Evolutionary conservation across 768 basidiomycete genomes (phyloP).

Genomic region (Hysterangium stoloniferum): DNA sequence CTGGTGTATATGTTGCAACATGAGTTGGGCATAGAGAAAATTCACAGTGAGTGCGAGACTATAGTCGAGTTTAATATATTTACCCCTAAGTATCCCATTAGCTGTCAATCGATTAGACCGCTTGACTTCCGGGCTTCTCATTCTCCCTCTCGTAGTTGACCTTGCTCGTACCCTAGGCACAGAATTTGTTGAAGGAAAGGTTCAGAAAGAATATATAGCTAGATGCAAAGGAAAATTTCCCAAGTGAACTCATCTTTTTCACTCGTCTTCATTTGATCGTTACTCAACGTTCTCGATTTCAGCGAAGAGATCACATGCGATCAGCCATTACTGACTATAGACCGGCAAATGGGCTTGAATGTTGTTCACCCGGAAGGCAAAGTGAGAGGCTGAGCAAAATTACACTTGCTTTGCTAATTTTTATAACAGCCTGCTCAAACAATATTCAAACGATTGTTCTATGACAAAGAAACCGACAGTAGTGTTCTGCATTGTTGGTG

Average conservation of each 20-base stretch:
- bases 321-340: conserved; percentile 81
- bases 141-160: conserved; percentile 67
- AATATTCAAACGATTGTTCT: conserved; percentile 73
- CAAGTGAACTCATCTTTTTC: conserved; percentile 42
- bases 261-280: not conserved
- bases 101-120: conserved; percentile 93
- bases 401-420: not conserved
- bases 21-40: conserved; percentile 76
- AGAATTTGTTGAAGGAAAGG: conserved; percentile 75
- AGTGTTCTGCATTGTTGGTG: conserved; percentile 78
- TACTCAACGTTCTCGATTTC: not conserved
- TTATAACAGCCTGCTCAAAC: conserved; percentile 71
- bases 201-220: conserved; percentile 91
- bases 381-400: conserved; percentile 33
- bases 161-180: conserved; percentile 63
- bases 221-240: conserved; percentile 83
- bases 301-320: conserved; percentile 82
- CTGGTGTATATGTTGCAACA: conserved; percentile 77
- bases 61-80: conserved; percentile 5
- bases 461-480: conserved; percentile 72
- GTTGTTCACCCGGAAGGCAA: conserved; percentile 95
- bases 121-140: conserved; percentile 92
- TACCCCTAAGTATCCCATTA: conserved; percentile 26
- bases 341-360: conserved; percentile 94
- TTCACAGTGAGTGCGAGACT: conserved; percentile 58